A percentile compares a stretch with the other conserved stretches of the same genome.
These are phyloP conservation scores for Mortierella sp. DNA, from an alignment of 371 early-diverging fungal species.

Conservation along the genomic window DNA sequence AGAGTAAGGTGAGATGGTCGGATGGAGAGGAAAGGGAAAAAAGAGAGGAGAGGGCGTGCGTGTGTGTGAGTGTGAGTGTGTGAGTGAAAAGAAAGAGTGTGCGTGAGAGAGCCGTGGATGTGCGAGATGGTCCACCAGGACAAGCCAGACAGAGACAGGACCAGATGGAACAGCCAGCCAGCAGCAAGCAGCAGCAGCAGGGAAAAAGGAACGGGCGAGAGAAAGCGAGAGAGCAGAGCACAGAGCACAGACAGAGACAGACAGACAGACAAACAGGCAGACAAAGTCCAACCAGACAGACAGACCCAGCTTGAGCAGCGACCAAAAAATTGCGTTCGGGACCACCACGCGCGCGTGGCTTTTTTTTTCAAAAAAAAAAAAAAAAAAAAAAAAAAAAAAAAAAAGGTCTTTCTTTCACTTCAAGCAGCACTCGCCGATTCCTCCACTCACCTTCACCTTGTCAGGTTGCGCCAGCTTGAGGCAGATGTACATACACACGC, in stretches of 20 bases:
- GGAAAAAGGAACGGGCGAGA: background rate
- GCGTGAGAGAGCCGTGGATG: background rate
- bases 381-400: slow-evolving; percentile 7
- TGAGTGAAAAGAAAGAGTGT: too few species aligned
- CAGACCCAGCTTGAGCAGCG: too few species aligned
- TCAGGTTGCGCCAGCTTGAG: background rate
- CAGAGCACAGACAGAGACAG: background rate
- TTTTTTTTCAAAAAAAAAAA: background rate
- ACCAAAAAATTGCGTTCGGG: background rate
- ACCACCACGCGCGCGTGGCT: background rate
- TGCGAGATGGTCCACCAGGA: background rate
- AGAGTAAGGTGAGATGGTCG: background rate
- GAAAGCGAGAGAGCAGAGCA: background rate
- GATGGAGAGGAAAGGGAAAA: background rate
- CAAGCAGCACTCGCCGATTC: background rate
- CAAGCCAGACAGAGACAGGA: too few species aligned
- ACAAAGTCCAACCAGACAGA: too few species aligned
- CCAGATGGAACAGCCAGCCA: slow-evolving; percentile 9
- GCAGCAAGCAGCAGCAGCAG: slow-evolving; percentile 4
- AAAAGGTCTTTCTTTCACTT: background rate
- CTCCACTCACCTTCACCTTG: background rate
- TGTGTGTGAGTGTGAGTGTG: too few species aligned
- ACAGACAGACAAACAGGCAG: too few species aligned
- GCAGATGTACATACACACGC: background rate
- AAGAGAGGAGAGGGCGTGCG: too few species aligned